Evolutionary conservation across 2,329 filamentous ascomycete species (phyloP), one percentile per base, ranked within the genome.

Genomic region (Pseudocercospora cruenta): DNA sequence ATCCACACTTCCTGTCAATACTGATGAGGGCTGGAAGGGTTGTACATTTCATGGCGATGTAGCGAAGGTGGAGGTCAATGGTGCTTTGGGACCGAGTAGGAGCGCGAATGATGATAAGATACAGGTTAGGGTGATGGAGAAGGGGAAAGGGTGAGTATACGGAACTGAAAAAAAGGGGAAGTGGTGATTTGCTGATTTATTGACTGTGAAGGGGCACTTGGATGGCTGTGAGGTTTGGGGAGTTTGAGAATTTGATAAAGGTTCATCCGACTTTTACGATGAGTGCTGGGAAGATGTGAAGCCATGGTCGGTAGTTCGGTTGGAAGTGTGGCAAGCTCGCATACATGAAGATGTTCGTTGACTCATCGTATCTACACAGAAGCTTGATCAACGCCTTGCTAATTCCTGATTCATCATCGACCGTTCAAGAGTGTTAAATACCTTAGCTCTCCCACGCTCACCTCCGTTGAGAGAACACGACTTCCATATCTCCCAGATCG

Each of bases 401-500:
- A 51, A 51, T 22, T 51, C 14, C 47, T 16, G 47, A 24, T 26
- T 24, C 22, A 24, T 14, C 19, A 12, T 10, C 45, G 19, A 21
- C 54, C 28, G 9, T 21, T 22, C 28, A 26, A 26, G 26, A 26
- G 26, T 3, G 26, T 26, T 26, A 26, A 26, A 26, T n/a, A n/a
- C n/a, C n/a, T n/a, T n/a, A 14, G 8, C 10, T n/a, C 24, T 33
- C 53, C 21, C 16, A 58, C n/a, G 12, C 57, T 60, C 31, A 65
- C 31, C 33, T 55, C 43, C 69, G 65, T 31, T 49, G 45, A 33
- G 57, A 70, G 43, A 75, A 74, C 36, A 70, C 67, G 49, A 75
- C 51, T 51, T 74, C 71, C 39, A 73, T 33, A 62, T 71, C 69
- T 1, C 73, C 73, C 22, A 72, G 59, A 62, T 74, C 70, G 9